phyloP scores from a whole-genome alignment of 2,329 filamentous ascomycete genomes.

The Scytalidium sp. region DNA sequence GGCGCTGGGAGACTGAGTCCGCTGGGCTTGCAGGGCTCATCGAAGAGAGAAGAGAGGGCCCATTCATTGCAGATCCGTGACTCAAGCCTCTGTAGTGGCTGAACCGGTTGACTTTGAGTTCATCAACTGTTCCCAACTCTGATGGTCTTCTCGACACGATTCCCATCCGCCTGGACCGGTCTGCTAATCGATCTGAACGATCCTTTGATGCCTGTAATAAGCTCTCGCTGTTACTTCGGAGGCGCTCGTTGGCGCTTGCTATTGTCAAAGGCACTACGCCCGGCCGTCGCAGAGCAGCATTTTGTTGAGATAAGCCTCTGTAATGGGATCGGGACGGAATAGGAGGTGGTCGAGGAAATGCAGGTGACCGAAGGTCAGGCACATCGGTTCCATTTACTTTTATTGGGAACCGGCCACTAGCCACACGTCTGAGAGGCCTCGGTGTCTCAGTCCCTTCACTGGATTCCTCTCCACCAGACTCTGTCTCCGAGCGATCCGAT shows the following conservation, averaged over 20 bases:
- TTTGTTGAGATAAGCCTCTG: conserved; percentile 69
- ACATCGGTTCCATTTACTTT: conserved; percentile 73
- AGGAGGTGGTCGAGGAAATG: conserved; percentile 64
- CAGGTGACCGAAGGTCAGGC: conserved; percentile 65
- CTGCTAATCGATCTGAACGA: conserved; percentile 45
- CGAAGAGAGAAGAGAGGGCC: conserved; percentile 14
- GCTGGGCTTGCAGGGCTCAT: conserved; percentile 57
- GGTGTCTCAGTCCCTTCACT: conserved; percentile 81
- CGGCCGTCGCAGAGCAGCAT: conserved; percentile 60
- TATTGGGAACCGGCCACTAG: conserved; percentile 65
- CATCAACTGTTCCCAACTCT: conserved; percentile 61
- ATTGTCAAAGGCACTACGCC: conserved; percentile 70
- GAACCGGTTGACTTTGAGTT: conserved; percentile 59
- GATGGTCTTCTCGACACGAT: conserved; percentile 58
- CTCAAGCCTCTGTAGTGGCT: conserved; percentile 66
- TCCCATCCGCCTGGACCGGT: conserved; percentile 61
- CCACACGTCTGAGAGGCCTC: conserved; percentile 60
- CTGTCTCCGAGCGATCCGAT: conserved; percentile 50
- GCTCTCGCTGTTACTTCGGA: conserved; percentile 64
- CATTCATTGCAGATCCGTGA: conserved; percentile 63
- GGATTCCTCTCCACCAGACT: conserved; percentile 56
- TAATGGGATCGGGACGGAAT: conserved; percentile 81
- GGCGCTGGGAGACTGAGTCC: conserved; percentile 52
- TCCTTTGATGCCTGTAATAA: conserved; percentile 45
- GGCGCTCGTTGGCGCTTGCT: conserved; percentile 65